Base-by-base conservation (phyloP, 331 rosid species). In the Dryas integrifolia region DNA sequence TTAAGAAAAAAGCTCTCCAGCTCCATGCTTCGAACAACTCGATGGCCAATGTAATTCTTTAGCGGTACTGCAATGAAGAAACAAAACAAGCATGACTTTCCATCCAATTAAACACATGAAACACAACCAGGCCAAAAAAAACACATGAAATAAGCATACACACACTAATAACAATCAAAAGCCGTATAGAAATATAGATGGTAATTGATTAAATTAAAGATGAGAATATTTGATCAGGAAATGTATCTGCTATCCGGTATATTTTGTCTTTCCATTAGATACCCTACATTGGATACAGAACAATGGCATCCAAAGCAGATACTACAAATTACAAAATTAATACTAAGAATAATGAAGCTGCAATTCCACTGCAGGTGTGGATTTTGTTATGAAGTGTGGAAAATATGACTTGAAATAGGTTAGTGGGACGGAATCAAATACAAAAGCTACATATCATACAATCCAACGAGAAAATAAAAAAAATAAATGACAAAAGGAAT, bases 31-130 rank as follows among this genome's bases (percentile, higher is more conserved):
- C 11, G 8, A 46, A 65, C 56, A 9, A 11, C 74, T 49, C 18
- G 47, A 24, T 26, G 39, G 15, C 69, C 67, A 4, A 65, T 6
- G 26, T 16, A 18, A 45, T 18, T 47, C 61, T 75, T 79, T 59
- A 83, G 48, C 86, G 86, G 72, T 83, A 83, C 86, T 83, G 84
- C 72, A 79, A 63, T 9, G 3, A 62, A 60, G 18, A 30, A 8
- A 30, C 13, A 49, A 16, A 61, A 3, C 56, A 64, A 24, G 38
- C 58, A 67, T 52, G 6, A 67, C 8, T n/a, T 14, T 18, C 3
- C 10, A 44, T 39, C 39, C n/a, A 71, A n/a, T 15, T 7, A 9
- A 5, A 70, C 7, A 67, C 35, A 11, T 1, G 16, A 7, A 26
- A 4, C 35, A 51, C 1, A 0, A 0, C 24, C 24, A 21, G 24